Evolutionary conservation across 2,329 filamentous ascomycete genomes (phyloP), one percentile per base, ranked within the genome.

Genomic region (Graphilbum ipis-grandicollis): DNA sequence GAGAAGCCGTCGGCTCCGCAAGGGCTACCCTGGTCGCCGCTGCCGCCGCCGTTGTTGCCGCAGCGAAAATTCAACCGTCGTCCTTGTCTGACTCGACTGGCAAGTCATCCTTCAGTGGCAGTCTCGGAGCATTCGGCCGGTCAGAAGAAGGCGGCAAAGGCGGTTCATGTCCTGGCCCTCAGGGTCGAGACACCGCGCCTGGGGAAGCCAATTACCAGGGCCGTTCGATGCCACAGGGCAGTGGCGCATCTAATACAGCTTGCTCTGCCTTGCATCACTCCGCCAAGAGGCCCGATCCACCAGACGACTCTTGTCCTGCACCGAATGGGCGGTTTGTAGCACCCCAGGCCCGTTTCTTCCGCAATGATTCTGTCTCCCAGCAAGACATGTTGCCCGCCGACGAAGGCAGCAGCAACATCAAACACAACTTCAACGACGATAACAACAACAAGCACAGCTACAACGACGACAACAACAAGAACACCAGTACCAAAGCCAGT

Each of bases 151-250:
- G 19, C 28, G 17, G 22, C 43, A 43, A n/a, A 41, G 46, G 48
- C 46, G 45, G 51, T 71, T 70, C 63, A 75, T 75, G 71, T 67
- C 56, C 62, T 55, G 62, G 59, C 59, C 59, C 56, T 57, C 56
- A 56, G 55, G 61, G 58, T 57, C 56, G 58, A 52, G 57, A 58
- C 52, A 57, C 56, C 56, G 55, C 57, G 55, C 59, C 56, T 63
- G 66, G 68, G 62, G 67, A 12, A 7, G 9, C 12, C 6, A 7
- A 69, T 57, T 63, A 30, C n/a, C 36, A 63, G 65, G 59, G 9
- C 5, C 18, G 59, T 61, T 66, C 68, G 61, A 76, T 76, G 72
- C 74, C 70, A 60, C 68, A 72, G 62, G 66, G n/a, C n/a, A n/a
- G 63, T 60, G 65, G 62, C 50, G 14, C 14, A 7, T 56, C 63